Evolutionary conservation across 2,329 filamentous ascomycete genomes (phyloP), one percentile per base, ranked within the genome.

Genomic region (Neonectria punicea): DNA sequence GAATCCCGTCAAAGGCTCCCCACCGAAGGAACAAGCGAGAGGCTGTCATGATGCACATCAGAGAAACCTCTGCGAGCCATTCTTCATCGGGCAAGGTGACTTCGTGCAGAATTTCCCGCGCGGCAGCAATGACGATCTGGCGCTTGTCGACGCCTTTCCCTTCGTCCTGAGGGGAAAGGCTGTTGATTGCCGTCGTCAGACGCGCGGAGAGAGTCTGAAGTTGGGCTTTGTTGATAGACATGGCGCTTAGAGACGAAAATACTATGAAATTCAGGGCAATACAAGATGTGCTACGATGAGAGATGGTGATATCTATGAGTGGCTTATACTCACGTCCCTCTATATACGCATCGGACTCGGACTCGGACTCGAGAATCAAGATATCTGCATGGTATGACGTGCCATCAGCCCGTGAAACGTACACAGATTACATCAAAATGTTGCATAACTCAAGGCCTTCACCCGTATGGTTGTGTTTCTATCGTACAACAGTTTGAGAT

Each of bases 1-100:
- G 77, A 20, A 81, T 77, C 2, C 62, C 50, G 7, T 77, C 75
- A 53, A 80, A 79, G 0, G 67, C 73, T 9, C 72, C 69, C 76
- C 78, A 79, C 41, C 75, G 68, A 30, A 74, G 62, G 54, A 80
- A 79, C 4, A 79, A 62, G 2, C 70, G 69, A 7, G 74, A 50
- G 3, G 71, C 73, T 2, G 61, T 67, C 13, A 75, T 63, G 6
- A 69, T 43, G 5, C 61, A 65, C 49, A 69, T 59, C 4, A 59
- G 16, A 4, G 50, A 14, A 14, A 53, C 57, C 10, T 64, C 49
- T 14, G 34, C 47, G 22, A 36, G 20, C 61, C 61, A 67, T 18
- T 58, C 36, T 28, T 65, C 62, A 14, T 62, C 55, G 4, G 65
- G 65, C 1, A 59, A 41, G 9, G 56, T 56, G 9, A 46, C 54